Evolutionary conservation across 225 moss, liverwort and hornwort genomes (phyloP).

Genomic region (Pseudisothecium myosuroides): DNA sequence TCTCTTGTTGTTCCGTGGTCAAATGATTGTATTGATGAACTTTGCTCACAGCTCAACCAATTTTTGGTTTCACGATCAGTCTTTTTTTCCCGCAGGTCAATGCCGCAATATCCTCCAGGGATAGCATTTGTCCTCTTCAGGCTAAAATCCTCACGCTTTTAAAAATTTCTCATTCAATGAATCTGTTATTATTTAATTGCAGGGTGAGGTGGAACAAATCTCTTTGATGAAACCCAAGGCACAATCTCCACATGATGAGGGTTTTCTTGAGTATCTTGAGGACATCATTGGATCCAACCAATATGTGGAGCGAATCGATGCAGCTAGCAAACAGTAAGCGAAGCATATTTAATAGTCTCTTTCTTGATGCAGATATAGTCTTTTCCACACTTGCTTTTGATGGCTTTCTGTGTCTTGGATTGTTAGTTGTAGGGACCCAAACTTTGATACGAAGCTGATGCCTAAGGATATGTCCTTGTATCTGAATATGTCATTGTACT

Average conservation of each 20-base stretch:
- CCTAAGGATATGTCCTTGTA: not conserved
- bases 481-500: not conserved
- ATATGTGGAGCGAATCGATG: slow-evolving; percentile 85
- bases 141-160: not conserved
- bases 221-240: slow-evolving; percentile 97
- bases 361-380: not conserved
- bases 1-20: not conserved
- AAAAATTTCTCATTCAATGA: not conserved
- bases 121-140: not conserved
- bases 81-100: not conserved
- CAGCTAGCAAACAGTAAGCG: slow-evolving; percentile 69
- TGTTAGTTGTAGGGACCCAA: not conserved
- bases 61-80: not conserved
- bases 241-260: slow-evolving; percentile 84
- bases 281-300: slow-evolving; percentile 94
- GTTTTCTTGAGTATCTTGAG: slow-evolving; percentile 95
- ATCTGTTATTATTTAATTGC: not conserved
- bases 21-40: not conserved
- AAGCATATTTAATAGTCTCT: not conserved
- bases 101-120: not conserved
- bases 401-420: not conserved
- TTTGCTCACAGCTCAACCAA: not conserved
- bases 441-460: not conserved
- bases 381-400: not conserved
- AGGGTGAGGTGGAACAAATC: slow-evolving; percentile 99